Evolutionary conservation across 176 grass and related monocot genomes (phyloP).

Genomic region (Carex parvula): DNA sequence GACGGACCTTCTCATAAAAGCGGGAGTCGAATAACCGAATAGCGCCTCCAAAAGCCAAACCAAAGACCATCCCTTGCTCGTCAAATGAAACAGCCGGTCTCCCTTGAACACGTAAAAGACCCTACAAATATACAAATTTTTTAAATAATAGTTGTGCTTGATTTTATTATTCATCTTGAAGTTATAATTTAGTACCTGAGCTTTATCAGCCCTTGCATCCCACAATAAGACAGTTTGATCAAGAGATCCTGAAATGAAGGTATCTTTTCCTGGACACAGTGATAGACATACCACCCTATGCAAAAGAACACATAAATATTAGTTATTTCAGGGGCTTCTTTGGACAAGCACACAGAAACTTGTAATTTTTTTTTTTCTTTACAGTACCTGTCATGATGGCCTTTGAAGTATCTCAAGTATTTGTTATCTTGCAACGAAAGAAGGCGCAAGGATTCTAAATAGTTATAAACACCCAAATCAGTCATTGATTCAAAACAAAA

Average conservation of each 20-base stretch:
- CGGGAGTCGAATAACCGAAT: conserved; percentile 84
- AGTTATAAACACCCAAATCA: conserved; percentile 26
- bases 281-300: conserved; percentile 83
- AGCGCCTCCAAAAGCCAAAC: conserved; percentile 62
- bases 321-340: conserved; percentile 16
- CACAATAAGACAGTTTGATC: conserved; percentile 88
- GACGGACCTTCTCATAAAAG: conserved; percentile 74
- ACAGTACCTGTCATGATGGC: conserved; percentile 86
- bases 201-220: conserved; percentile 84
- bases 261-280: conserved; percentile 72
- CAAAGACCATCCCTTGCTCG: conserved; percentile 91
- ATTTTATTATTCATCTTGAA: conserved; percentile 16
- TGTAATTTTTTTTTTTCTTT: conserved; percentile 10
- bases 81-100: conserved; percentile 93
- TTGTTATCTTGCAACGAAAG: conserved; percentile 92
- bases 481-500: conserved; percentile 17
- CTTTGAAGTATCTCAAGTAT: conserved; percentile 95
- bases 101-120: conserved; percentile 80
- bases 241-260: conserved; percentile 83
- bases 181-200: conserved; percentile 53
- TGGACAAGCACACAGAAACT: not conserved
- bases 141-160: not conserved
- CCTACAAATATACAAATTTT: conserved; percentile 42
- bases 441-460: conserved; percentile 83
- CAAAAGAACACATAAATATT: conserved; percentile 32